Evolutionary conservation across 2,329 filamentous ascomycete genomes (phyloP), one percentile per base, ranked within the genome.

Genomic region (Colletotrichum sp.): DNA sequence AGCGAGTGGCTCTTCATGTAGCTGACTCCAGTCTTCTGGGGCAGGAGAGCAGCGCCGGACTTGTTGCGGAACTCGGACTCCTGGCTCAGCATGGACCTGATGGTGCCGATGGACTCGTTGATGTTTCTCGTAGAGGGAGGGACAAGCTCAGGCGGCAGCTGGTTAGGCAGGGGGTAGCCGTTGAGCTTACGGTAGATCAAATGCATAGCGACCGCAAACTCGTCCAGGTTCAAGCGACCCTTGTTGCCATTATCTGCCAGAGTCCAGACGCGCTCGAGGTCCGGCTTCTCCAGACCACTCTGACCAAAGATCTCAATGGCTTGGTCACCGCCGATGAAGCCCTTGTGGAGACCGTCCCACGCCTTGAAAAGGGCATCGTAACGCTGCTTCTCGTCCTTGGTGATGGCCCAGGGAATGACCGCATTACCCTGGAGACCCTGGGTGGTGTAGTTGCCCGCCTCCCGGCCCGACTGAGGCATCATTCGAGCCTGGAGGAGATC

Each of bases 201-300:
- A 90, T 99, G 97, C 97, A 99, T 99, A 12, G 96, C 96, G 68
- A 99, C 96, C 10, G 97, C 96, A 82, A 99, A 99, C 82, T 99
- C 97, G 83, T 99, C 97, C 81, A 99, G 92, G 81, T 99, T 96
- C 34, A 99, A 90, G 72, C 96, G 94, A 21, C 97, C 97, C 84
- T 97, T 97, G 85, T 99, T 98, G 78, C 96, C 94, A 36, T 96
- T 94, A 83, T 99, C 97, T 4, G 96, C 94, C 74, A 99, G 88
- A 12, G 97, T 99, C 97, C 97, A 99, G 67, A 99, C 93, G 36
- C 94, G 91, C 85, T 99, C 97, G 48, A 99, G 88, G 80, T 99
- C 97, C 30, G 93, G 89, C 85, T 98, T 98, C 64, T 97, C 95
- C 34, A 99, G 88, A 57, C 97, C 97, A 87, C 96, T 98, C 84